phyloP scores from a whole-genome alignment of 306 rosid species.

The Lupinus albus region DNA sequence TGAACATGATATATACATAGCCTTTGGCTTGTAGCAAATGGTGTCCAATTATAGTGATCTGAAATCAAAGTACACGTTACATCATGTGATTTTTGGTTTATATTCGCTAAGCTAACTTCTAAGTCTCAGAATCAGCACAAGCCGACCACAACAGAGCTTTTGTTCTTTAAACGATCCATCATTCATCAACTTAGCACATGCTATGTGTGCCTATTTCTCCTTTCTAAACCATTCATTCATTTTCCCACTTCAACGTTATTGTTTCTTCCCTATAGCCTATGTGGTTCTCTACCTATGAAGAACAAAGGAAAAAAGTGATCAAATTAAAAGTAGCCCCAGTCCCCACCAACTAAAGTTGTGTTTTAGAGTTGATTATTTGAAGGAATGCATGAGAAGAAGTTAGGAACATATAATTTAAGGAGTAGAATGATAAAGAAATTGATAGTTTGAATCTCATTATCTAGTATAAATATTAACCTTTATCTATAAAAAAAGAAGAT shows the following conservation, averaged over 20 bases:
- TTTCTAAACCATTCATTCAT: slow-evolving; percentile 35
- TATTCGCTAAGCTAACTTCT: not conserved
- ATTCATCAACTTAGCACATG: slow-evolving; percentile 35
- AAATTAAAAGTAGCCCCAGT: too few species aligned
- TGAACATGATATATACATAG: slow-evolving; percentile 31
- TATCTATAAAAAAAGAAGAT: too few species aligned
- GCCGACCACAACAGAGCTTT: slow-evolving; percentile 37
- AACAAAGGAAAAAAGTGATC: not conserved
- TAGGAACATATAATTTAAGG: too few species aligned
- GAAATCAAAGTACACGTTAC: slow-evolving; percentile 31
- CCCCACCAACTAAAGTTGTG: too few species aligned
- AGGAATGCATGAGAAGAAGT: too few species aligned
- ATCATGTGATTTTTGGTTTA: slow-evolving; percentile 44
- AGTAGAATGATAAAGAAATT: too few species aligned
- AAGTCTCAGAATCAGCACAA: slow-evolving; percentile 39
- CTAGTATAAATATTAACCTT: too few species aligned
- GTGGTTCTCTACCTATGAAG: slow-evolving; percentile 11
- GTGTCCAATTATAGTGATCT: slow-evolving; percentile 23
- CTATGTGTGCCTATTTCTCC: slow-evolving; percentile 22
- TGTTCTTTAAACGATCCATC: slow-evolving; percentile 33
- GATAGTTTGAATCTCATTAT: too few species aligned
- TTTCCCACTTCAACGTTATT: slow-evolving; percentile 27
- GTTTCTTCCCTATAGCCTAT: slow-evolving; percentile 34
- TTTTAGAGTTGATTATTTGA: too few species aligned
- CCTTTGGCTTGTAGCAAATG: slow-evolving; percentile 9